These are phyloP conservation scores for Talaromyces trachyspermus DNA, from an alignment of 495 filamentous ascomycete species.

Conservation along the genomic window DNA sequence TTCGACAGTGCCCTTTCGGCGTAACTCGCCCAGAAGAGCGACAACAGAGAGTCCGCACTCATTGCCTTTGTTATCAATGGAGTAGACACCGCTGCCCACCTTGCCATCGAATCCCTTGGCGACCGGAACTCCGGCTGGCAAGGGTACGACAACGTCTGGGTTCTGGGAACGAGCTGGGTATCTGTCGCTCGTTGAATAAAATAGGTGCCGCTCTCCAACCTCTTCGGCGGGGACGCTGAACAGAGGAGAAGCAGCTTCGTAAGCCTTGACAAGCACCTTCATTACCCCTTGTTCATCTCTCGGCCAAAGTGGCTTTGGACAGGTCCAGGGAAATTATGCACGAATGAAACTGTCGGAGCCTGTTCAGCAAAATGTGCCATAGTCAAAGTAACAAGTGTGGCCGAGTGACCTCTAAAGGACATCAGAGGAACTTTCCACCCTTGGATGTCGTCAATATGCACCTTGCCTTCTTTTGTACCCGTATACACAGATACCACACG, in stretches of 20 bases:
- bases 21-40: slow-evolving; percentile 24
- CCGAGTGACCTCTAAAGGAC: slow-evolving; percentile 29
- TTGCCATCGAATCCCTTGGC: slow-evolving; percentile 32
- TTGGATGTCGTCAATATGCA: slow-evolving; percentile 42
- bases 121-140: slow-evolving; percentile 13
- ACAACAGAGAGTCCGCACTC: slow-evolving; percentile 15
- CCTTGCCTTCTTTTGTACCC: slow-evolving; percentile 44
- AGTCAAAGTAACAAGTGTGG: slow-evolving; percentile 37
- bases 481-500: slow-evolving; percentile 52
- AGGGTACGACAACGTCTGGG: slow-evolving; percentile 12
- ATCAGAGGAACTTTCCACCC: slow-evolving; percentile 16
- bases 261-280: slow-evolving; percentile 39
- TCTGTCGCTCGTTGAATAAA: slow-evolving; percentile 11
- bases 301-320: slow-evolving; percentile 37
- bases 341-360: slow-evolving; percentile 46
- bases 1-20: slow-evolving; percentile 29
- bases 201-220: slow-evolving; percentile 15
- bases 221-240: slow-evolving; percentile 14
- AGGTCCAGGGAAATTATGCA: slow-evolving; percentile 50
- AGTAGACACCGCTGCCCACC: slow-evolving; percentile 45
- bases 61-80: slow-evolving; percentile 35
- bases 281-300: slow-evolving; percentile 43
- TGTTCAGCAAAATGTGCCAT: slow-evolving; percentile 39
- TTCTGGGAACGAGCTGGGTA: neutral
- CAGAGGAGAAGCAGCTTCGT: no score